Conservation (phyloP, 345 rosid species). For the Lenwebbia sp. region DNA sequence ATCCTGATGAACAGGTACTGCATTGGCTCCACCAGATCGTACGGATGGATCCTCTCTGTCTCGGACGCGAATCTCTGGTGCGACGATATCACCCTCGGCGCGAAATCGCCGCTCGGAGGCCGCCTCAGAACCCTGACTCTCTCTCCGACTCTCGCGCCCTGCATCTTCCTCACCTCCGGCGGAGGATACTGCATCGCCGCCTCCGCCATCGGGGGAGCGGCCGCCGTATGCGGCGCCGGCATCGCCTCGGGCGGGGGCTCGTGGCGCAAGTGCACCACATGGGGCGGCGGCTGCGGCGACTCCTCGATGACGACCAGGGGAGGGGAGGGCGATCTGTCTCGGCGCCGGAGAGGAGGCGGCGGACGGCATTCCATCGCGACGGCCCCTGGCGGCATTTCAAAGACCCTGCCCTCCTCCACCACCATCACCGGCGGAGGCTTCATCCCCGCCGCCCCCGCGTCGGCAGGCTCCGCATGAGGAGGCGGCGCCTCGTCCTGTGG, state of each 20-base stretch:
- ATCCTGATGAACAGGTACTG: constrained; percentile 66
- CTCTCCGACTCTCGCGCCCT: constrained; percentile 35
- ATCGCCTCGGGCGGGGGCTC: constrained; percentile 13
- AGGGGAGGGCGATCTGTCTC: constrained; percentile 27
- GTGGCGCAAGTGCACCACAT: constrained; percentile 7
- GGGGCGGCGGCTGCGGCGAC: constrained; percentile 29
- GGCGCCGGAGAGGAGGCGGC: neutral
- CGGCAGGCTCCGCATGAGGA: constrained; percentile 16
- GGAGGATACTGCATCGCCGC: constrained; percentile 12
- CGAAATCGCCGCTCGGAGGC: constrained; percentile 43
- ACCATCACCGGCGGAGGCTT: constrained; percentile 19
- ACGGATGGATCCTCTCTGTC: constrained; percentile 45
- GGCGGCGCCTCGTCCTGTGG: constrained; percentile 18
- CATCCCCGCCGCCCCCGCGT: neutral
- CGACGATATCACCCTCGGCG: constrained; percentile 53
- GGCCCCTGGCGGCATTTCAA: constrained; percentile 22
- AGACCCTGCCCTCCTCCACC: constrained; percentile 49
- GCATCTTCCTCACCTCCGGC: constrained; percentile 73
- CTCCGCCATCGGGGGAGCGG: neutral
- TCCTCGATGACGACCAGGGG: constrained; percentile 48
- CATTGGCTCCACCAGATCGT: constrained; percentile 87
- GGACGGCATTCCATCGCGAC: neutral
- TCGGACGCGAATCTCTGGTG: constrained; percentile 17
- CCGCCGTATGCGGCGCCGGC: neutral
- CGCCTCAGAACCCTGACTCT: constrained; percentile 40